Evolutionary conservation across 2,329 filamentous ascomycete genomes (phyloP).

Genomic region (Curvularia lunata): DNA sequence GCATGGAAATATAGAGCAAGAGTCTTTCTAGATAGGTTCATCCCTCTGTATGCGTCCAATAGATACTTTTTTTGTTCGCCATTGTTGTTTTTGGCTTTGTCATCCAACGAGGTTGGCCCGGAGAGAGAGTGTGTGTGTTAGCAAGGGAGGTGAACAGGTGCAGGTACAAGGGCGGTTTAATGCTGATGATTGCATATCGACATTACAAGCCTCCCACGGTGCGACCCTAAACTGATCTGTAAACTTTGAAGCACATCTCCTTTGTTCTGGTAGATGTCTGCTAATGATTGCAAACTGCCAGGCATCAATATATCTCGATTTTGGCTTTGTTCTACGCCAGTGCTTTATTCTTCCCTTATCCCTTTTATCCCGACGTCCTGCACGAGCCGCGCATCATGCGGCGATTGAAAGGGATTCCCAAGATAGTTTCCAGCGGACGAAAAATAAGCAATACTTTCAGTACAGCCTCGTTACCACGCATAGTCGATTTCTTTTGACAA

Average conservation of each 20-base stretch:
- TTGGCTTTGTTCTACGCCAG: slow-evolving; percentile 21
- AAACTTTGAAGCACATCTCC: slow-evolving; percentile 33
- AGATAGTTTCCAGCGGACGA: not conserved
- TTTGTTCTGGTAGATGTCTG: slow-evolving; percentile 34
- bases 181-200: slow-evolving; percentile 17
- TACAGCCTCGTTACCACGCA: too few relatives aligned
- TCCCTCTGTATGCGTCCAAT: slow-evolving; percentile 12
- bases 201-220: slow-evolving; percentile 16
- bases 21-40: slow-evolving; percentile 11
- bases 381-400: not conserved
- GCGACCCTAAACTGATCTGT: slow-evolving; percentile 25
- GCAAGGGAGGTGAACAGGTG: slow-evolving; percentile 30
- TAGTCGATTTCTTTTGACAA: too few relatives aligned
- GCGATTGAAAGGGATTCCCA: slow-evolving; percentile 7
- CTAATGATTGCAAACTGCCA: slow-evolving; percentile 19
- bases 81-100: not conserved
- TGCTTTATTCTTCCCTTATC: slow-evolving; percentile 6
- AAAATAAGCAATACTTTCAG: not conserved
- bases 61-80: slow-evolving; percentile 6
- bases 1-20: slow-evolving; percentile 16
- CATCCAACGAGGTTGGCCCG: slow-evolving; percentile 3
- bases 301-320: slow-evolving; percentile 11
- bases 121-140: slow-evolving; percentile 6
- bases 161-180: slow-evolving; percentile 16
- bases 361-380: slow-evolving; percentile 20